phyloP scores from a whole-genome alignment of 768 basidiomycete species.

The Tylopilus rubrobrunneus region DNA sequence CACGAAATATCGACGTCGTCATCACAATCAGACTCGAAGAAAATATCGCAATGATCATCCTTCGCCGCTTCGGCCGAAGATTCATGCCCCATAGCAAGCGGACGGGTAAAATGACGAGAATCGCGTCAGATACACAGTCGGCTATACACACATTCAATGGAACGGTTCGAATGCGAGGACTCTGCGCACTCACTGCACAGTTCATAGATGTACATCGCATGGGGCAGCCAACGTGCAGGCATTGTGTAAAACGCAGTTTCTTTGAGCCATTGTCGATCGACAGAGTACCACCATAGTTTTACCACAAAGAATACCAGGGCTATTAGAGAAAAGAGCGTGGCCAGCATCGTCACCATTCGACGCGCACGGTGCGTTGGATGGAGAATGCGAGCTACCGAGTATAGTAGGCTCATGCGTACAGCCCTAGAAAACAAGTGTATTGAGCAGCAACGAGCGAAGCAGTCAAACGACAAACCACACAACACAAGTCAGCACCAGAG shows the following conservation, averaged over 20 bases:
- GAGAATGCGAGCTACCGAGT: too few species aligned
- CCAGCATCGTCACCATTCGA: too few species aligned
- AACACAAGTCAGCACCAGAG: neutral
- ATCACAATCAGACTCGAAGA: slow-evolving; percentile 13
- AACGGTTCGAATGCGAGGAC: neutral
- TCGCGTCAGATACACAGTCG: neutral
- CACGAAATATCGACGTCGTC: slow-evolving; percentile 11
- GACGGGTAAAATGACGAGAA: slow-evolving; percentile 11
- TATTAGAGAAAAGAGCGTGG: neutral
- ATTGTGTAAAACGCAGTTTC: neutral
- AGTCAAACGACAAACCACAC: slow-evolving; percentile 5
- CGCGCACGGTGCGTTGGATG: too few species aligned
- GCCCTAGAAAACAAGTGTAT: neutral
- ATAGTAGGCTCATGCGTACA: slow-evolving; percentile 1
- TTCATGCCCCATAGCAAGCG: slow-evolving; percentile 1
- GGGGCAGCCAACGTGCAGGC: slow-evolving; percentile 1
- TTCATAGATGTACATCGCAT: too few species aligned
- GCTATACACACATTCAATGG: slow-evolving; percentile 10
- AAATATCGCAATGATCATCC: slow-evolving; percentile 11
- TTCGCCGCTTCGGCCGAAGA: slow-evolving; percentile 3
- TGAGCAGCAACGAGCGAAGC: neutral
- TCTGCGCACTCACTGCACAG: slow-evolving; percentile 13
- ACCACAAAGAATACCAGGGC: neutral
- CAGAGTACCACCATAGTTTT: slow-evolving; percentile 13
- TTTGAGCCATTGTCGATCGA: slow-evolving; percentile 6